These are phyloP conservation scores for Candida glaebosa DNA, from an alignment of 805 yeast species.

Conservation along the genomic window DNA sequence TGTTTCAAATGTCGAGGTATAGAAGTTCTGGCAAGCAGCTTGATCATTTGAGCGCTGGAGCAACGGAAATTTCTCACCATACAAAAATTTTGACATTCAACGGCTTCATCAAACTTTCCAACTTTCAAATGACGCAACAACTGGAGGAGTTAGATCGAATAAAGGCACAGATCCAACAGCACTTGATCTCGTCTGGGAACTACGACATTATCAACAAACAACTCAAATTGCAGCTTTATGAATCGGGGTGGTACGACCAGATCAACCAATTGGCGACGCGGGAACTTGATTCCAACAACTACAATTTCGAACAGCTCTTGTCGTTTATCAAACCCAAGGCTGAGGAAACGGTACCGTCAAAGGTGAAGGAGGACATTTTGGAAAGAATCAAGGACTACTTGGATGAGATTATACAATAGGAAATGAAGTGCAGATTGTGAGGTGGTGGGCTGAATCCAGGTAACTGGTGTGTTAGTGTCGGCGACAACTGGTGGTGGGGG, in stretches of 20 bases:
- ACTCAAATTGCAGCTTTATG: conserved; percentile 60
- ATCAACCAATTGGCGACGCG: conserved; percentile 55
- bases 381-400: conserved; percentile 57
- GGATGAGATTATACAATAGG: conserved; percentile 36
- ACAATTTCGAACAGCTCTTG: conserved; percentile 50
- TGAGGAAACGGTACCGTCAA: conserved; percentile 64
- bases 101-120: too few relatives aligned
- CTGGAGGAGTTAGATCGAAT: conserved; percentile 40
- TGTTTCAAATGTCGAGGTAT: neutral
- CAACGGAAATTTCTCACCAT: too few relatives aligned
- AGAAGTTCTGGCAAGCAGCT: neutral
- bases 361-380: conserved; percentile 58
- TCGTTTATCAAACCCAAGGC: conserved; percentile 62
- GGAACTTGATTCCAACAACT: conserved; percentile 35
- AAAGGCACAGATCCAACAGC: conserved; percentile 63
- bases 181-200: conserved; percentile 72
- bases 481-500: too few relatives aligned
- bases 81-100: too few relatives aligned
- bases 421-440: too few relatives aligned
- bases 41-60: too few relatives aligned
- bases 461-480: too few relatives aligned
- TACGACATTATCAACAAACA: conserved; percentile 70
- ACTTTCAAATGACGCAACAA: conserved; percentile 28
- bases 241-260: conserved; percentile 84
- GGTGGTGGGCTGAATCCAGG: too few relatives aligned